phyloP scores from a whole-genome alignment of 2,329 filamentous ascomycete species.

The Grosmannia serpens region DNA sequence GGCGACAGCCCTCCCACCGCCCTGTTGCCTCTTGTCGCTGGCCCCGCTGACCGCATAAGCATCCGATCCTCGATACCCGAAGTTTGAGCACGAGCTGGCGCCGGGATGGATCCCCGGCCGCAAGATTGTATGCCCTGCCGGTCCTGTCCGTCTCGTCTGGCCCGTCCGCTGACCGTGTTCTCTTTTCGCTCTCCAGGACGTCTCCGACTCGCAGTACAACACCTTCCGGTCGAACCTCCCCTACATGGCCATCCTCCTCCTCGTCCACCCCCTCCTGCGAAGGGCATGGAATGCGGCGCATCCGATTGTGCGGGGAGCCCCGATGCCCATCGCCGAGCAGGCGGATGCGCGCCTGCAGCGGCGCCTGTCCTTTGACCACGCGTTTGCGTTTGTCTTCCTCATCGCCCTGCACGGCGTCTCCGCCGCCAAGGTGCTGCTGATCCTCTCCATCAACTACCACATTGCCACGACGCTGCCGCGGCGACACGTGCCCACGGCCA shows the following conservation, averaged over 20 bases:
- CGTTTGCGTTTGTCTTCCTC: conserved; percentile 72
- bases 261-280: conserved; percentile 70
- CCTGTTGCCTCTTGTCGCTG: not conserved
- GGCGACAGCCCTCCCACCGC: not conserved
- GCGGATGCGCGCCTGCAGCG: conserved; percentile 51
- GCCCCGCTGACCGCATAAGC: conserved; percentile 33
- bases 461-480: conserved; percentile 63
- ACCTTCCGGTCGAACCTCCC: conserved; percentile 80
- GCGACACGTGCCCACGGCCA: conserved; percentile 58
- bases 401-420: conserved; percentile 75
- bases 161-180: not conserved
- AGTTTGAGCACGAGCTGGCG: conserved; percentile 59
- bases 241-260: conserved; percentile 60
- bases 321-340: conserved; percentile 23
- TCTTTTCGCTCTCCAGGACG: conserved; percentile 48
- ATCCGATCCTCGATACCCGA: conserved; percentile 67
- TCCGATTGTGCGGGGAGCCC: conserved; percentile 18
- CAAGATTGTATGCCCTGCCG: conserved; percentile 55
- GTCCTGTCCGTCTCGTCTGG: not conserved
- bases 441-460: conserved; percentile 72
- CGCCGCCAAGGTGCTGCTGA: conserved; percentile 65
- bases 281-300: conserved; percentile 53
- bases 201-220: conserved; percentile 79
- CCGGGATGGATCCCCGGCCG: conserved; percentile 87
- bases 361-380: conserved; percentile 70